A percentile compares a stretch with the other conserved stretches of the same genome.
Evolutionary conservation across 2,329 filamentous ascomycete species (phyloP).

Genomic region (Colletotrichum orchidophilum): DNA sequence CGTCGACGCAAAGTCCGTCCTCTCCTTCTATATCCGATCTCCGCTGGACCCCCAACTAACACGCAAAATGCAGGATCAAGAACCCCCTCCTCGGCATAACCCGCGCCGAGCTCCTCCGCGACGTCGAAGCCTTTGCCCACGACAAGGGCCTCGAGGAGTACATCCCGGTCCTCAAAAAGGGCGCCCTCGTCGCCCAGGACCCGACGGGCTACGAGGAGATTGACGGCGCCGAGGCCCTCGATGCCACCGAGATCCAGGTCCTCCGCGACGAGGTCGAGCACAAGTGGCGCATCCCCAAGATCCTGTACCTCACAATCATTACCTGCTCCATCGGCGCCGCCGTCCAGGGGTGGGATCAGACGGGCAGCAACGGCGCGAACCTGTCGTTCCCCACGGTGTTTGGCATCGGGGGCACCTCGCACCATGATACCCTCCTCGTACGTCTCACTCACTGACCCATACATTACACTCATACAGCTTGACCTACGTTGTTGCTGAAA

Average conservation of each 20-base stretch:
- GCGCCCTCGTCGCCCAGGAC: conserved; percentile 60
- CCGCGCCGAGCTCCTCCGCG: conserved; percentile 54
- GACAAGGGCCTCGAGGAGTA: conserved; percentile 56
- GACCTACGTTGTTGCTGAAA: too few species aligned
- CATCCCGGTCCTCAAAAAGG: conserved; percentile 59
- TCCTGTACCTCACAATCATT: conserved; percentile 59
- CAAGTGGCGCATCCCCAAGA: conserved; percentile 59
- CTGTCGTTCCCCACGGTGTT: conserved; percentile 55
- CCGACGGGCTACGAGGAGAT: conserved; percentile 60
- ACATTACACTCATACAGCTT: too few species aligned
- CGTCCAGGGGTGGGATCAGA: conserved; percentile 62
- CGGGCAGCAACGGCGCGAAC: conserved; percentile 58
- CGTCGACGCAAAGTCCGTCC: conserved; percentile 54
- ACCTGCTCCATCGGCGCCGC: conserved; percentile 64
- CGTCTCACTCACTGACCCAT: neutral
- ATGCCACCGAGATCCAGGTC: conserved; percentile 51
- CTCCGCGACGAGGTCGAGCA: conserved; percentile 56
- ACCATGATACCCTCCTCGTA: conserved; percentile 55
- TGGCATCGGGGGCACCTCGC: conserved; percentile 56
- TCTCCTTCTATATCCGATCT: neutral
- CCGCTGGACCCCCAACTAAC: conserved; percentile 29
- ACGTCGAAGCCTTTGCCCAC: conserved; percentile 64
- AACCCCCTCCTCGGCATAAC: conserved; percentile 58
- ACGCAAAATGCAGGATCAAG: conserved; percentile 47
- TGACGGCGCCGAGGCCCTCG: conserved; percentile 46